These are phyloP conservation scores for Grifola frondosa DNA, from an alignment of 1,284 basidiomycete species.

Conservation along the genomic window DNA sequence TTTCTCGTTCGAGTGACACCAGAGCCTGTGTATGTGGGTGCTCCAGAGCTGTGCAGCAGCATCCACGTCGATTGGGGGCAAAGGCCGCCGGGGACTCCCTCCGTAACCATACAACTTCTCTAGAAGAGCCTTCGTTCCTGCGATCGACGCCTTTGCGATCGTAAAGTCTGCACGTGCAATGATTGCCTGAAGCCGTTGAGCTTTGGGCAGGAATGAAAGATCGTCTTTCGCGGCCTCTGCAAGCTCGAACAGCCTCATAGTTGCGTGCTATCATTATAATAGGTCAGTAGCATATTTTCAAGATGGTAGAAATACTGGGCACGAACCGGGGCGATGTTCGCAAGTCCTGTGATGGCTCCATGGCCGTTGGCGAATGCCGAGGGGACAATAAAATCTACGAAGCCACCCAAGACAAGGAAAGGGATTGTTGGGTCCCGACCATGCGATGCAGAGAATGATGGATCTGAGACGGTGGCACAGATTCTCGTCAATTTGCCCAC, in stretches of 20 bases:
- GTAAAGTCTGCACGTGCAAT: conserved; percentile 79
- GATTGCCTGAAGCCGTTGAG: conserved; percentile 76
- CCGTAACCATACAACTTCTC: conserved; percentile 77
- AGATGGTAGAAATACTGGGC: neutral
- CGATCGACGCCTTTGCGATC: conserved; percentile 75
- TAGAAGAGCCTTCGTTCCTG: conserved; percentile 81
- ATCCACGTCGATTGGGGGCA: conserved; percentile 59
- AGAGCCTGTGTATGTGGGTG: conserved; percentile 70
- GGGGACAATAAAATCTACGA: conserved; percentile 75
- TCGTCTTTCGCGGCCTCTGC: conserved; percentile 54
- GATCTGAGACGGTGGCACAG: conserved; percentile 59
- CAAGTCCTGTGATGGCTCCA: conserved; percentile 82
- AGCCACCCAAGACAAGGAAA: conserved; percentile 73
- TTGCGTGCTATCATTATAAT: conserved; percentile 45
- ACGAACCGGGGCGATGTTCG: conserved; percentile 75
- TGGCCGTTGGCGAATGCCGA: conserved; percentile 68
- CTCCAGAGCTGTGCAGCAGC: conserved; percentile 61
- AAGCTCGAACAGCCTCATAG: conserved; percentile 64
- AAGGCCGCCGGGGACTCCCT: conserved; percentile 71
- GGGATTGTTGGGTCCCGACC: conserved; percentile 57
- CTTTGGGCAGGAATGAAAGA: conserved; percentile 61
- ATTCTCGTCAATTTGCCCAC: conserved; percentile 87
- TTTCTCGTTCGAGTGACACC: conserved; percentile 62
- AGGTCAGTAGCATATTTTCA: conserved; percentile 9
- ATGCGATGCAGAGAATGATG: conserved; percentile 52